phyloP scores from a whole-genome alignment of 257 asterid genomes.

The Solanum neorickii region DNA sequence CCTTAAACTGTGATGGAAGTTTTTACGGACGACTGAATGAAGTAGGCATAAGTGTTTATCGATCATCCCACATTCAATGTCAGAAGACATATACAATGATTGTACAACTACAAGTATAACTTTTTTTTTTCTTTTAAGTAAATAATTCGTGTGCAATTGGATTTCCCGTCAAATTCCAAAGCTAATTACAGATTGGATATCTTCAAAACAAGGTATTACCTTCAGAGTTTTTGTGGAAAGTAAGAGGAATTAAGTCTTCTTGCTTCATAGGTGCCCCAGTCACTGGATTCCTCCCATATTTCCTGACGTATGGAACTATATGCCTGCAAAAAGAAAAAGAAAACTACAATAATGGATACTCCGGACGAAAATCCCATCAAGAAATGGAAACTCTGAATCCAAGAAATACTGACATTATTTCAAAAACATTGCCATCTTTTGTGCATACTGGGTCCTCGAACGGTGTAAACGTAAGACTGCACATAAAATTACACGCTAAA shows the following conservation, averaged over 20 bases:
- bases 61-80: background rate
- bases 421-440: constrained; percentile 82
- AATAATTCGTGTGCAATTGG: background rate
- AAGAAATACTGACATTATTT: constrained; percentile 43
- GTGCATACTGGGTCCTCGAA: constrained; percentile 91
- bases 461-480: constrained; percentile 95
- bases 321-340: constrained; percentile 27
- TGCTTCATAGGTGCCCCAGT: constrained; percentile 76
- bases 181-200: background rate
- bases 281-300: constrained; percentile 90
- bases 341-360: background rate
- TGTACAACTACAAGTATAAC: background rate
- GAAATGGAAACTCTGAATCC: background rate
- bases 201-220: constrained; percentile 29
- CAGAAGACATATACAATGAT: background rate
- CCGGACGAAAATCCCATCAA: background rate
- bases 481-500: background rate
- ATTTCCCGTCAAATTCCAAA: background rate
- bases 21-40: background rate
- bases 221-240: constrained; percentile 80
- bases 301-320: constrained; percentile 68
- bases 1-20: background rate
- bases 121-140: background rate
- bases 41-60: background rate
- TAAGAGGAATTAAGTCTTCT: constrained; percentile 66